A percentile compares a stretch with the other conserved stretches of the same genome.
Conservation (phyloP, 2,329 filamentous ascomycete species). For the Aureobasidium lini region DNA sequence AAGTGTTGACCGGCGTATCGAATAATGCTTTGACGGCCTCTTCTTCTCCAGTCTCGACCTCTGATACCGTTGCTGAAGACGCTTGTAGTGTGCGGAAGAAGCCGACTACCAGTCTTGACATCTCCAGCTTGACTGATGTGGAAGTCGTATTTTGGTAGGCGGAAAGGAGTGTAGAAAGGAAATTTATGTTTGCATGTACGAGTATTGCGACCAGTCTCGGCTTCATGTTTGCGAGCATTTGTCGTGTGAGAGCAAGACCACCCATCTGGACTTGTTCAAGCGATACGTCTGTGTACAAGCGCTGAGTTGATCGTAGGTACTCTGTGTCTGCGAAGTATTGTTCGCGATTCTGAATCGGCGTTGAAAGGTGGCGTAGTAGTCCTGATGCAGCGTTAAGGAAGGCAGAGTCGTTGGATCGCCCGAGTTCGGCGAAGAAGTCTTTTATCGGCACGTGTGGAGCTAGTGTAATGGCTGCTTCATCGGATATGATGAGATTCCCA, state of each 20-base stretch:
- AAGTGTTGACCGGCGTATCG: neutral
- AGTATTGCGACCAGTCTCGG: neutral
- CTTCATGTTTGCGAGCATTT: constrained; percentile 13
- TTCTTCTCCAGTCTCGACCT: neutral
- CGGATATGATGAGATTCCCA: constrained; percentile 14
- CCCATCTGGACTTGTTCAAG: constrained; percentile 15
- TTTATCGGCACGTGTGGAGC: constrained; percentile 12
- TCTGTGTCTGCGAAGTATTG: constrained; percentile 10
- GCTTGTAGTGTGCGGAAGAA: constrained; percentile 2
- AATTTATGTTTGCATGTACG: neutral
- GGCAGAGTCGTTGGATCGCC: constrained; percentile 11
- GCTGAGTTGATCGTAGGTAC: neutral
- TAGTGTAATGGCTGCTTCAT: constrained; percentile 6
- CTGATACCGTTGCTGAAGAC: neutral
- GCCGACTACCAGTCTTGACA: neutral
- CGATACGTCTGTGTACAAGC: constrained; percentile 3
- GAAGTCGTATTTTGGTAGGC: constrained; percentile 2
- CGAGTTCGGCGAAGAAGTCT: neutral
- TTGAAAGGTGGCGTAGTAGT: constrained; percentile 15
- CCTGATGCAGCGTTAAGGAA: constrained; percentile 16
- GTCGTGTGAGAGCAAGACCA: constrained; percentile 13
- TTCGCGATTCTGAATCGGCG: constrained; percentile 8
- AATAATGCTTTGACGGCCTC: neutral
- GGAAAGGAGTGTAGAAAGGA: neutral
- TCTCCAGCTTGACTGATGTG: neutral